Conservation (phyloP, 805 yeast genomes). For the Candida ulmi region DNA sequence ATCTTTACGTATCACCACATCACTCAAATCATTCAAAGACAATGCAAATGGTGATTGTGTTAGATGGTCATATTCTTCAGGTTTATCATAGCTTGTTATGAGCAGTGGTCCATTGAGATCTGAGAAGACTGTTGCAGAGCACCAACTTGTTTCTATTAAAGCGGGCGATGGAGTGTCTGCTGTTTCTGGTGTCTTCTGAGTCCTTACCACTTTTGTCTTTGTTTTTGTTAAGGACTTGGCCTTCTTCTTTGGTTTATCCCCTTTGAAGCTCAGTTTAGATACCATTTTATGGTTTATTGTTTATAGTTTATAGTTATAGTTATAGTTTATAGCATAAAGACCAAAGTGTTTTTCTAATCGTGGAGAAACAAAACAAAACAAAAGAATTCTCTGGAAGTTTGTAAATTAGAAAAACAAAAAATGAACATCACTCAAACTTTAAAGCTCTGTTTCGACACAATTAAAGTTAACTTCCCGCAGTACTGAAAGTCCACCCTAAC, state of each 20-base stretch:
- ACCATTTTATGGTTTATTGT: too few species aligned
- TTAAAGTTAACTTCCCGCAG: too few species aligned
- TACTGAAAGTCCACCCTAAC: too few species aligned
- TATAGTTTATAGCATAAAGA: too few species aligned
- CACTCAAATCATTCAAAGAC: slow-evolving; percentile 1
- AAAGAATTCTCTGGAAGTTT: not conserved
- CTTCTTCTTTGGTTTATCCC: slow-evolving; percentile 24
- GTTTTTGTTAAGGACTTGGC: too few species aligned
- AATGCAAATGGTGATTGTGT: slow-evolving; percentile 1
- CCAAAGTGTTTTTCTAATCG: too few species aligned
- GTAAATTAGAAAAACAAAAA: not conserved
- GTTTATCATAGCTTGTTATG: slow-evolving; percentile 9
- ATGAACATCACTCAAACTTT: too few species aligned
- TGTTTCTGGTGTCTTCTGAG: slow-evolving; percentile 2
- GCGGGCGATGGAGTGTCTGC: slow-evolving; percentile 1
- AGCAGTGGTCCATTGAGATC: slow-evolving; percentile 31
- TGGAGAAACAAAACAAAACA: too few species aligned
- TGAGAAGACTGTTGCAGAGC: slow-evolving; percentile 19
- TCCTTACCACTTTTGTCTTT: too few species aligned
- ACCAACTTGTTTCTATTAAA: slow-evolving; percentile 14
- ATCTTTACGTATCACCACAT: not conserved
- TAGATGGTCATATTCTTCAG: not conserved
- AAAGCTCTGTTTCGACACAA: too few species aligned
- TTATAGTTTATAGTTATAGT: too few species aligned
- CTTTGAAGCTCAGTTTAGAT: slow-evolving; percentile 31